These are phyloP conservation scores for Vigna nakashimae DNA, from an alignment of 306 rosid genomes.

Conservation along the genomic window DNA sequence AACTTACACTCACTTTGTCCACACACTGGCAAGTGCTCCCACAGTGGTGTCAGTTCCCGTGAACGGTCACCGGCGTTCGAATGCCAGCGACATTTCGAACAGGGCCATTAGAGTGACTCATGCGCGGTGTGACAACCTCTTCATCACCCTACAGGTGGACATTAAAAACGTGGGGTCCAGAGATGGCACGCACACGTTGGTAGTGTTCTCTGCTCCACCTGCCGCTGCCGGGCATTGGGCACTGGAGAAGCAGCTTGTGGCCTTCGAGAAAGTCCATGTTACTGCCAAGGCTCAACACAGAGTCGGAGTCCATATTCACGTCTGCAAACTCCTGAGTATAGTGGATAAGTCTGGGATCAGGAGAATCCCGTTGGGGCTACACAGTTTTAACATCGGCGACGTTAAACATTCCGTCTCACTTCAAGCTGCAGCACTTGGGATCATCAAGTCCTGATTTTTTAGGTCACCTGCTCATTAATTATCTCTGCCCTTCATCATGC, in stretches of 20 bases:
- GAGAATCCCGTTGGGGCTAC: slow-evolving; percentile 78
- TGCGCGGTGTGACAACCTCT: slow-evolving; percentile 68
- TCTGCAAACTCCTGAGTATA: slow-evolving; percentile 79
- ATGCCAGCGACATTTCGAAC: slow-evolving; percentile 44
- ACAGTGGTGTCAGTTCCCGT: slow-evolving; percentile 58
- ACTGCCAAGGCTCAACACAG: slow-evolving; percentile 54
- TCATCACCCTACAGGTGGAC: slow-evolving; percentile 59
- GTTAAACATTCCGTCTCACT: slow-evolving; percentile 65
- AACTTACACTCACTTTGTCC: slow-evolving; percentile 68
- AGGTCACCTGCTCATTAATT: no score
- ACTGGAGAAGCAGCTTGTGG: slow-evolving; percentile 67
- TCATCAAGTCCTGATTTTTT: slow-evolving; percentile 58
- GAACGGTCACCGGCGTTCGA: slow-evolving; percentile 56
- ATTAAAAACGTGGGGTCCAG: slow-evolving; percentile 70
- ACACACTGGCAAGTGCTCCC: slow-evolving; percentile 64
- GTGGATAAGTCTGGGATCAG: slow-evolving; percentile 78
- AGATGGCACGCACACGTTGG: slow-evolving; percentile 77
- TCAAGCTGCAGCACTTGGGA: slow-evolving; percentile 62
- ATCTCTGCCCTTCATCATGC: neutral
- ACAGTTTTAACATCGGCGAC: slow-evolving; percentile 69
- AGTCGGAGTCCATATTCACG: slow-evolving; percentile 66
- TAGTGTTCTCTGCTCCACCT: slow-evolving; percentile 79
- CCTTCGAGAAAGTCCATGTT: slow-evolving; percentile 75
- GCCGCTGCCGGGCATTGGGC: slow-evolving; percentile 57
- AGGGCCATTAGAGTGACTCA: slow-evolving; percentile 85